Evolutionary conservation across 2,329 filamentous ascomycete genomes (phyloP).

Genomic region (Chaetothyriales sp.): DNA sequence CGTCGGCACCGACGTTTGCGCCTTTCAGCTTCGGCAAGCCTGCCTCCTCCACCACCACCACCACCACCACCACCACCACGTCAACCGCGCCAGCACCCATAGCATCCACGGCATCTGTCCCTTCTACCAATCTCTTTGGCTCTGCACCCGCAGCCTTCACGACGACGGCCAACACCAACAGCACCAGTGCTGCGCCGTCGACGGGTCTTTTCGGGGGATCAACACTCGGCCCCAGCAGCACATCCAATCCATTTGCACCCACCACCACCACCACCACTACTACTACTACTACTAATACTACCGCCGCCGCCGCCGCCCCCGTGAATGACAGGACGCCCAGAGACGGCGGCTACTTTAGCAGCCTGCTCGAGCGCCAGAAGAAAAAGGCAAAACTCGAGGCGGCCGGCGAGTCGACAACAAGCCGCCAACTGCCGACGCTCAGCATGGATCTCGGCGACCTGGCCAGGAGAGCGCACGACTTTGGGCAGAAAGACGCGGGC

Average conservation of each 20-base stretch:
- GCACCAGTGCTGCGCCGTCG: conserved; percentile 1
- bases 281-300: conserved; percentile 2
- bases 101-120: neutral
- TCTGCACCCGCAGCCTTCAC: neutral
- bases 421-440: conserved; percentile 72
- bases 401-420: conserved; percentile 25
- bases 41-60: too few species aligned
- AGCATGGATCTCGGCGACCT: conserved; percentile 89
- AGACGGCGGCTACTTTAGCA: conserved; percentile 49
- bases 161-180: too few species aligned
- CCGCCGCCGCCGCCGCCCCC: conserved; percentile 1
- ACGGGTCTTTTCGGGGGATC: neutral
- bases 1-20: conserved; percentile 2
- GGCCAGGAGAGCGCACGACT: conserved; percentile 56
- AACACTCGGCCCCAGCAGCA: neutral
- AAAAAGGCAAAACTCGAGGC: conserved; percentile 53
- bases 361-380: conserved; percentile 48
- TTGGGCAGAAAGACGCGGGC: conserved; percentile 53
- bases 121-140: neutral
- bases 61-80: too few species aligned
- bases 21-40: conserved; percentile 5
- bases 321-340: conserved; percentile 5
- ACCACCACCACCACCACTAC: conserved; percentile 5
- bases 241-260: neutral
- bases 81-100: conserved; percentile 2